Base-by-base conservation (phyloP, 345 rosid genomes). In the Citrus maxima region DNA sequence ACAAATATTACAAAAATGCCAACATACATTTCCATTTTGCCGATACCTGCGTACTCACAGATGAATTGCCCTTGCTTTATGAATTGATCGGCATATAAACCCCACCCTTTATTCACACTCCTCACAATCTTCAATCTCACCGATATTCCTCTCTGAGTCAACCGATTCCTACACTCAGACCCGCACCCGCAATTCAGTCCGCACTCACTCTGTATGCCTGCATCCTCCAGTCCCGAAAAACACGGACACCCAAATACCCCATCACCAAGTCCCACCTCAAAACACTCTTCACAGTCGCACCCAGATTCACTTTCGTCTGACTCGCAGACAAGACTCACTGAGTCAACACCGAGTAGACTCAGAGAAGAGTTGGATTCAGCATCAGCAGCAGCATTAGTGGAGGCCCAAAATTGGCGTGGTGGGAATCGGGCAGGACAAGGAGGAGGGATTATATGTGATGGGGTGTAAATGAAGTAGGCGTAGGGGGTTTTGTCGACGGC, bases 11-110 rank as follows among this genome's bases (percentile, higher is more conserved):
- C 37, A 63, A 63, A 3, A 28, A 62, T 28, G 8, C 21, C 21
- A 62, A 6, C 37, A 2, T 4, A 42, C 3, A 24, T n/a, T 68
- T 14, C 14, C 55, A 27, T 1, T 70, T 70, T 73, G 7, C 13
- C 35, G 56, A 59, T 82, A 93, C 98, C 98, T 80, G 97, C 91
- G 80, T 94, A 96, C 80, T 96, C 97, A 34, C 98, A 96, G 32
- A 94, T 79, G 77, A 91, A 96, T 35, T 90, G 95, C 42, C 94
- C 93, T 80, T 74, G 79, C 67, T 63, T 79, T 49, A 96, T 89
- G 38, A 73, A n/a, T 82, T 91, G 97, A 86, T 92, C 92, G 70
- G 93, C 88, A 67, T 70, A 84, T 85, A 94, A 90, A 42, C 93
- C 84, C 97, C 98, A 94, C 3, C 99, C 98, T 89, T 94, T 93